Base-by-base conservation (phyloP, 306 rosid genomes). In the Gynostemma pentaphyllum region DNA sequence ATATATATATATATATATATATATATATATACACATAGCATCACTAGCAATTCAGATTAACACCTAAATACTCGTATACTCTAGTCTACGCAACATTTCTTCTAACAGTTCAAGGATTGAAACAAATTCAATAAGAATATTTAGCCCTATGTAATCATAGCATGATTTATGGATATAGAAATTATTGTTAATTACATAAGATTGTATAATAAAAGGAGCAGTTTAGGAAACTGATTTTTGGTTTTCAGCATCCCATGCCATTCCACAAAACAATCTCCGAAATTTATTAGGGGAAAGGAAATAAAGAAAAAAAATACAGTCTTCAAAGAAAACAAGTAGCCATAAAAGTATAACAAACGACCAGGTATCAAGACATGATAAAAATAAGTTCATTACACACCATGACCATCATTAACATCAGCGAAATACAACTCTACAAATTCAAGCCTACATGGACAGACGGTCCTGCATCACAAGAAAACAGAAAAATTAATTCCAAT, bases 371-470 rank as follows among this genome's bases (percentile, higher is more conserved):
- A 59, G 19, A 39, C 48, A 60, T 60, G 39, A 28, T 52, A 45
- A 60, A 12, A 12, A 22, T 40, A 60, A 39, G 49, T 60, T 34
- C 66, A 60, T 42, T 60, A 60, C 66, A 60, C 66, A 60, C 23
- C 66, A 60, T 60, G 26, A 39, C 23, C 66, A 60, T 60, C 15
- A 39, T 60, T 45, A 60, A 40, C 48, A 40, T 1, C 7, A 40
- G 48, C 13, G 66, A 7, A 40, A 40, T 39, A 37, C 48, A 39
- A 40, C 34, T 40, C 49, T 39, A 48, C 48, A 40, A 23, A 40
- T 14, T 32, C 66, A 40, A 60, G 49, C 49, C 66, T 40, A 24
- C 66, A 60, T 60, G 34, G 40, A 22, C 48, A 23, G 4, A 40
- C 14, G 49, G 14, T 40, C 66, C 66, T 60, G 66, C 26, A 39